Base-by-base conservation (phyloP, 2,329 filamentous ascomycete species). In the Massarina eburnea region DNA sequence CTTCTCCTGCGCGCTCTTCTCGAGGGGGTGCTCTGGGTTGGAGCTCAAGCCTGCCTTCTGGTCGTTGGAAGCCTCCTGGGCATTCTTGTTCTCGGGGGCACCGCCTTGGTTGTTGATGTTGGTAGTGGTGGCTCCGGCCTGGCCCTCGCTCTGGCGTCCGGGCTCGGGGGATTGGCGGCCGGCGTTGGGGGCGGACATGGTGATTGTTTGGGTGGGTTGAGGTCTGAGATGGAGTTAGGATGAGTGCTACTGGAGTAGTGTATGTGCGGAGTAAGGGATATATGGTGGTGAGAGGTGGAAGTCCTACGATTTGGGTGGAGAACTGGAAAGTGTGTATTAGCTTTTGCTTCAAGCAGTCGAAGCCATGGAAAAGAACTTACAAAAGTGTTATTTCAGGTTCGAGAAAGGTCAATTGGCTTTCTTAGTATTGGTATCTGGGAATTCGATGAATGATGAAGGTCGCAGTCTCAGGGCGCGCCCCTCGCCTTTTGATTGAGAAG, bases 161-260 rank as follows among this genome's bases (percentile, higher is more conserved):
- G 88, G 88, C 41, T 84, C 75, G 51, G 90, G 91, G 24, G 90
- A 95, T 73, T 95, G 81, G 65, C 85, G 84, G 68, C 88, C 87
- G 71, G 80, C 72, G 64, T 77, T 73, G 55, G 75, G 79, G 45
- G 80, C 77, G 59, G 87, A 84, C 86, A 90, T 89, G 62, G 54
- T 83, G 34, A 18, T 55, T 56, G 43, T 32, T 18, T 19, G 39
- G 61, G 54, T 69, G 53, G 50, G 54, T 10, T 4, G 35, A 38
- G 21, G 9, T 22, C 7, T 38, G 20, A 38, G 19, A 58, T 48
- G 35, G 39, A 35, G 29, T 40, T 15, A 20, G 14, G 20, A 39
- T 17, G 24, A 26, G 21, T 7, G 6, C 15, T 27, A 14, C 2
- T n/a, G 6, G 30, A 14, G 17, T 6, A 21, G 39, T 6, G 17